These are phyloP conservation scores for Cyberlindnera galapagoensis DNA, from an alignment of 805 yeast species.

Conservation along the genomic window DNA sequence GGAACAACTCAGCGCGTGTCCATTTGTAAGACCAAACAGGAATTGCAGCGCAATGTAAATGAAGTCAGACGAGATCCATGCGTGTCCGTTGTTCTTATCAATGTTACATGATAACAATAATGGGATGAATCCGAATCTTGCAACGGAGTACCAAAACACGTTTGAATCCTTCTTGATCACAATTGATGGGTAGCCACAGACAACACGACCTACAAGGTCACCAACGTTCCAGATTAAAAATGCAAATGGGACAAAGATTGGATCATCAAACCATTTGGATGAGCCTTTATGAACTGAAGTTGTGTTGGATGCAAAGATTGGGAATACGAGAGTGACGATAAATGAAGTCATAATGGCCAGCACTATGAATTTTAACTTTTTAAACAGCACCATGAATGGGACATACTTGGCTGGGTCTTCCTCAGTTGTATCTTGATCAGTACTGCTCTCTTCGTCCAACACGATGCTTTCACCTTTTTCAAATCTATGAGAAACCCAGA, in stretches of 20 bases:
- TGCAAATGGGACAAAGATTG: constrained; percentile 65
- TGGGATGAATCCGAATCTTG: constrained; percentile 59
- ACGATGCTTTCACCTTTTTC: constrained; percentile 16
- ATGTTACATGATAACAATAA: constrained; percentile 65
- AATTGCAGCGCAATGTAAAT: constrained; percentile 68
- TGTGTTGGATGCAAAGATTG: constrained; percentile 79
- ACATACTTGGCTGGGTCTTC: constrained; percentile 31
- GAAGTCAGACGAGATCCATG: constrained; percentile 46
- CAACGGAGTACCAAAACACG: constrained; percentile 48
- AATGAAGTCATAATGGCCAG: constrained; percentile 69
- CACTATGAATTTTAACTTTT: constrained; percentile 57
- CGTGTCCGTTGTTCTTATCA: constrained; percentile 12
- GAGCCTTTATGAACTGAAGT: constrained; percentile 40
- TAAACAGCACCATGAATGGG: constrained; percentile 55
- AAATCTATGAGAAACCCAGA: constrained; percentile 28
- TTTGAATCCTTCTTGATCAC: constrained; percentile 37
- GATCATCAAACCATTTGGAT: constrained; percentile 20
- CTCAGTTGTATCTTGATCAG: constrained; percentile 1
- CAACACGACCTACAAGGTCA: constrained; percentile 71
- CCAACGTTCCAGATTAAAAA: constrained; percentile 87
- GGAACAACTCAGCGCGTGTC: constrained; percentile 73
- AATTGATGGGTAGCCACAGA: constrained; percentile 45
- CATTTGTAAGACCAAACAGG: constrained; percentile 80
- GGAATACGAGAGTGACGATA: constrained; percentile 70
- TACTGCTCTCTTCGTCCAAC: constrained; percentile 8